phyloP scores from a whole-genome alignment of 1,139 yeast species.

The Sugiyamaella neomexicana region DNA sequence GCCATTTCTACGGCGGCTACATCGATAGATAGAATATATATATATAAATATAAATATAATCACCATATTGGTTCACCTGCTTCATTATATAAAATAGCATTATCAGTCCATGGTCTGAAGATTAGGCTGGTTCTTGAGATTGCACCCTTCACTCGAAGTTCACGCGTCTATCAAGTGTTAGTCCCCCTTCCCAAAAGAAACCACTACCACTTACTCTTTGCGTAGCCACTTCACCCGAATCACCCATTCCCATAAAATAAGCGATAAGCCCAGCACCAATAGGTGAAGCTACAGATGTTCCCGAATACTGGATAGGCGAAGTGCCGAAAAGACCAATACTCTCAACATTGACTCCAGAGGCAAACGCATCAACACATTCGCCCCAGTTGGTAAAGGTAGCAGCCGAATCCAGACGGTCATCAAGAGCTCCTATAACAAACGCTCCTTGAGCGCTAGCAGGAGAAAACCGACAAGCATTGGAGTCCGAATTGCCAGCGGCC shows the following conservation, averaged over 20 bases:
- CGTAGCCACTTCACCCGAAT: constrained; percentile 47
- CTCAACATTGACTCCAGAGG: constrained; percentile 74
- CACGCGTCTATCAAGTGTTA: constrained; percentile 22
- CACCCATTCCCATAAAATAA: constrained; percentile 61
- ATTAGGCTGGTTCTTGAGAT: constrained; percentile 37
- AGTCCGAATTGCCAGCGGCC: constrained; percentile 84
- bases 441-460: constrained; percentile 76
- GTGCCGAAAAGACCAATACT: constrained; percentile 35
- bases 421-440: constrained; percentile 84
- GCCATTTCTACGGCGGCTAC: not conserved
- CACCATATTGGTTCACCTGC: constrained; percentile 44
- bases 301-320: constrained; percentile 55
- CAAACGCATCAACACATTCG: constrained; percentile 76
- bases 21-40: not conserved
- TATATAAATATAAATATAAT: not conserved
- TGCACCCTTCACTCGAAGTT: constrained; percentile 28
- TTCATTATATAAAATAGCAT: constrained; percentile 44
- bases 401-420: constrained; percentile 63
- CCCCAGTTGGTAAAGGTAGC: constrained; percentile 90
- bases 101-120: constrained; percentile 43
- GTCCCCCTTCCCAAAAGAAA: not conserved
- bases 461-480: constrained; percentile 74
- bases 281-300: constrained; percentile 90
- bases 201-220: constrained; percentile 29
- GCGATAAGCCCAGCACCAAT: constrained; percentile 74